Conservation (phyloP, 306 rosid species). For the Lablab purpureus region DNA sequence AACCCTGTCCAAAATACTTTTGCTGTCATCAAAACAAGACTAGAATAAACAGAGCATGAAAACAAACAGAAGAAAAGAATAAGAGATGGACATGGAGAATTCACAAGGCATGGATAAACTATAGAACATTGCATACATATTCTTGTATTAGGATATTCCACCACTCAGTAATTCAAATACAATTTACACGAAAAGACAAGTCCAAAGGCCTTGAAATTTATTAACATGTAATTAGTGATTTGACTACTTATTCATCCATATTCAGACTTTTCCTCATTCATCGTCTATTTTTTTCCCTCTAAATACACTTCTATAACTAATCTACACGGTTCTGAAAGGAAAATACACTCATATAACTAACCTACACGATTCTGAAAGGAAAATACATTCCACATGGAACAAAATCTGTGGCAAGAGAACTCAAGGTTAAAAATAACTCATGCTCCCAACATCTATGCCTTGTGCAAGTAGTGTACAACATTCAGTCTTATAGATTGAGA, state of each 20-base stretch:
- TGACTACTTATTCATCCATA: conserved; percentile 6
- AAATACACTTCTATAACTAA: conserved; percentile 1
- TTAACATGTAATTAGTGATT: conserved; percentile 1
- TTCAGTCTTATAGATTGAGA: background rate
- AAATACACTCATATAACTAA: conserved; percentile 15
- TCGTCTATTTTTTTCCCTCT: background rate
- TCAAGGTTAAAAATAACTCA: conserved; percentile 7
- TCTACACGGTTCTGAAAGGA: background rate
- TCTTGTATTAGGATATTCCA: background rate
- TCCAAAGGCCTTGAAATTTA: background rate
- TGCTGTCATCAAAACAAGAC: background rate
- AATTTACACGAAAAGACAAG: background rate
- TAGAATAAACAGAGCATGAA: background rate
- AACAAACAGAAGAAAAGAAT: background rate
- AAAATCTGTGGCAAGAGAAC: conserved; percentile 12
- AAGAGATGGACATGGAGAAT: background rate
- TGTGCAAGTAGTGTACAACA: background rate
- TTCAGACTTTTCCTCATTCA: background rate
- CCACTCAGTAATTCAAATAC: background rate
- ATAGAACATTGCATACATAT: background rate
- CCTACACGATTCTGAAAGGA: background rate
- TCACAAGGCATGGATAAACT: conserved; percentile 6
- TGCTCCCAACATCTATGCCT: background rate
- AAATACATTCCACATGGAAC: too few relatives aligned
- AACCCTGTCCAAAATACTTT: background rate